Percentiles rank a stretch among this genome's conserved stretches.
phyloP scores from a whole-genome alignment of 305 asterid genomes.

The Solanum hybrid region DNA sequence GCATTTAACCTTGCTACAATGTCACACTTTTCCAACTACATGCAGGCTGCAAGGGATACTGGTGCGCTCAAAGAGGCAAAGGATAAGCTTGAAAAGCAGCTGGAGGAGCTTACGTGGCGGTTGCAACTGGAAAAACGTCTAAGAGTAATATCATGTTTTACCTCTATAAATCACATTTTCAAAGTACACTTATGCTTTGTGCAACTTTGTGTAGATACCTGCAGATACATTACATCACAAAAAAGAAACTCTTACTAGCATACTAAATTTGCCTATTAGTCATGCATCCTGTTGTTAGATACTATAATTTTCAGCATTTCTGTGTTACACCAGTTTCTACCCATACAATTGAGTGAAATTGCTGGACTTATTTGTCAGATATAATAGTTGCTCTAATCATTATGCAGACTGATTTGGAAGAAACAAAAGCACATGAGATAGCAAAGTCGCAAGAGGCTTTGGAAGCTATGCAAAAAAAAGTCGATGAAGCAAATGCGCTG shows the following conservation, averaged over 20 bases:
- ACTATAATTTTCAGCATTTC: neutral
- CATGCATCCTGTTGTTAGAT: neutral
- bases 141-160: conserved; percentile 46
- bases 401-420: conserved; percentile 86
- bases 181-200: neutral
- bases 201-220: neutral
- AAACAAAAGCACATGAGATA: conserved; percentile 69
- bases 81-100: conserved; percentile 93
- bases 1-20: neutral
- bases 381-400: conserved; percentile 8
- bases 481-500: conserved; percentile 65
- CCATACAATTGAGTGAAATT: neutral
- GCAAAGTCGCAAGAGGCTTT: conserved; percentile 56
- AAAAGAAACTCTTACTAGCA: neutral
- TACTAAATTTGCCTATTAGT: neutral
- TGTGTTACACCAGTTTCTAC: neutral
- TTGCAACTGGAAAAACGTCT: conserved; percentile 93
- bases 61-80: conserved; percentile 99
- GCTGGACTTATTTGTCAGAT: neutral
- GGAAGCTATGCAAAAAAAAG: conserved; percentile 68
- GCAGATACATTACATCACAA: neutral
- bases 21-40: conserved; percentile 4
- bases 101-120: conserved; percentile 97
- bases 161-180: neutral
- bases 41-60: conserved; percentile 97